A percentile compares a stretch with the other conserved stretches of the same genome.
These are phyloP conservation scores for Chimonanthus praecox DNA, from an alignment of 164 flowering plant genomes.

Conservation along the genomic window DNA sequence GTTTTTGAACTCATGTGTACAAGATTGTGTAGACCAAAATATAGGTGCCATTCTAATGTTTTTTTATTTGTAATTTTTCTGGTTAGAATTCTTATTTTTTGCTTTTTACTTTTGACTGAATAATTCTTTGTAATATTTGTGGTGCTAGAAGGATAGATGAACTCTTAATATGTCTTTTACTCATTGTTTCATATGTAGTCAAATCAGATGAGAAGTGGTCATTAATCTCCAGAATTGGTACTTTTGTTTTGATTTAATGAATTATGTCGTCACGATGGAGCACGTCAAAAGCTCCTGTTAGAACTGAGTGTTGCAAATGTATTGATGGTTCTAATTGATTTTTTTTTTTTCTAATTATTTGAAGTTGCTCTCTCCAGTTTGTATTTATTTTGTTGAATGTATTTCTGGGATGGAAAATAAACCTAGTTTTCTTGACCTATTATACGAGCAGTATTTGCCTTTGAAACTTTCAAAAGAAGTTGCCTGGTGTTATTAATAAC, in stretches of 20 bases:
- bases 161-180: constrained; percentile 1
- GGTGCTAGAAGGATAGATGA: constrained; percentile 2
- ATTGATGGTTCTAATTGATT: no score
- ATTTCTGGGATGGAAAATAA: no score
- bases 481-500: no score
- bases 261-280: no score
- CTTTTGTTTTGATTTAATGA: neutral
- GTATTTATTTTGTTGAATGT: no score
- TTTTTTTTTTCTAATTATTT: no score
- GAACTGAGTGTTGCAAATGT: no score
- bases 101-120: constrained; percentile 2
- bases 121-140: constrained; percentile 13
- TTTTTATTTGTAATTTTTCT: constrained; percentile 2
- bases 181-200: constrained; percentile 1
- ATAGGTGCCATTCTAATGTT: constrained; percentile 5
- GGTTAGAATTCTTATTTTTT: neutral
- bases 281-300: no score
- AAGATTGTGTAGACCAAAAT: constrained; percentile 14
- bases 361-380: no score
- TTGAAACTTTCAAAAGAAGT: no score
- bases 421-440: no score
- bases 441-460: no score
- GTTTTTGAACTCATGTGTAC: constrained; percentile 1
- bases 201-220: neutral
- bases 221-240: neutral